Percentiles rank a stretch among this genome's conserved stretches.
phyloP scores from a whole-genome alignment of 2,329 filamentous ascomycete genomes.

The Didymella segeticola region DNA sequence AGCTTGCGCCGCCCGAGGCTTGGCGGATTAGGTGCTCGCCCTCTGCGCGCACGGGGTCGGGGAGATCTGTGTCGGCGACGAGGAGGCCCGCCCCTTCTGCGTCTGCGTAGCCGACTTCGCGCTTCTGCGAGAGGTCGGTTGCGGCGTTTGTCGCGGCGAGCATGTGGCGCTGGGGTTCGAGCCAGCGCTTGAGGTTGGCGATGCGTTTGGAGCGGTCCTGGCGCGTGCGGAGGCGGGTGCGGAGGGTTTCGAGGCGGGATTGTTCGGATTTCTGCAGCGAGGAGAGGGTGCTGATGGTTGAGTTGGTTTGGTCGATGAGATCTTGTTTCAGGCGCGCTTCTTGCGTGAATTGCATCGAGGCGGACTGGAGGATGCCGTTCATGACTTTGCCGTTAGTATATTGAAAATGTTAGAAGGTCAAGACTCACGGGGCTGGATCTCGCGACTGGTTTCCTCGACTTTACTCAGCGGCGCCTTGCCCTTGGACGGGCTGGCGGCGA shows the following conservation, averaged over 20 bases:
- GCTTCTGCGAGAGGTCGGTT: constrained; percentile 51
- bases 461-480: constrained; percentile 50
- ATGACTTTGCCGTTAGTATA: constrained; percentile 63
- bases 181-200: constrained; percentile 76
- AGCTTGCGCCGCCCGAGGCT: constrained; percentile 39
- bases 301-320: constrained; percentile 81
- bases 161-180: constrained; percentile 70
- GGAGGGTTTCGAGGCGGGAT: constrained; percentile 73
- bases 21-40: constrained; percentile 37
- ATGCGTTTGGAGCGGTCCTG: constrained; percentile 74
- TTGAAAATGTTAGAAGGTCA: background rate
- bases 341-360: constrained; percentile 77
- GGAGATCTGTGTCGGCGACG: constrained; percentile 37
- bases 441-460: constrained; percentile 77
- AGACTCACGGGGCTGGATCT: constrained; percentile 77
- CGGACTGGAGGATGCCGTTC: constrained; percentile 79
- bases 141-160: constrained; percentile 53
- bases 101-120: constrained; percentile 57
- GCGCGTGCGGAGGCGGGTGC: constrained; percentile 68
- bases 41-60: constrained; percentile 36
- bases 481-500: constrained; percentile 48
- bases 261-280: constrained; percentile 79
- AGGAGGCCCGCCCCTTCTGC: constrained; percentile 42
- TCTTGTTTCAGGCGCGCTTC: constrained; percentile 86
- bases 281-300: constrained; percentile 80